Evolutionary conservation across 2,329 filamentous ascomycete species (phyloP).

Genomic region (Paraphoma sp.): DNA sequence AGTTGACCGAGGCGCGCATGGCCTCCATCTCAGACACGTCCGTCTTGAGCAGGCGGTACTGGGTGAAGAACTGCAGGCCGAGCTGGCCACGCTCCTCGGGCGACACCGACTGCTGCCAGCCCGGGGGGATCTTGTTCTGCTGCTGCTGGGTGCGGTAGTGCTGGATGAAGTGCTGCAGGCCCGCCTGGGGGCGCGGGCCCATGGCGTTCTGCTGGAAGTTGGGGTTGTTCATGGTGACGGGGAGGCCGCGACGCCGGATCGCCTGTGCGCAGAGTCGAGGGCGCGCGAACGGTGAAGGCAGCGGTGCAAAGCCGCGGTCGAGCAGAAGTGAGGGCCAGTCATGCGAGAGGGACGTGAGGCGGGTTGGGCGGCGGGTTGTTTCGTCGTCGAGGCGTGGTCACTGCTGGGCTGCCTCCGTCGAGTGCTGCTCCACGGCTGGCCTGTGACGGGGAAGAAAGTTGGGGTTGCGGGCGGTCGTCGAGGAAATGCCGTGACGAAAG

Average conservation of each 20-base stretch:
- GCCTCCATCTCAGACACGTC: constrained; percentile 36
- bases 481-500: neutral
- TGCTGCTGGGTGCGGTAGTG: constrained; percentile 37
- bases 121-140: constrained; percentile 34
- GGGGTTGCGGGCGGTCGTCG: too few species aligned
- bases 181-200: constrained; percentile 23
- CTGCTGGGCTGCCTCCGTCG: neutral
- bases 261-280: constrained; percentile 16
- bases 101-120: constrained; percentile 41
- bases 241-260: constrained; percentile 12
- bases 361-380: neutral
- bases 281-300: constrained; percentile 5
- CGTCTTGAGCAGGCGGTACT: constrained; percentile 41
- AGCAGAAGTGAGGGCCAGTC: constrained; percentile 17
- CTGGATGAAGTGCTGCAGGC: constrained; percentile 32
- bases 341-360: constrained; percentile 20
- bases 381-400: neutral
- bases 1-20: constrained; percentile 34
- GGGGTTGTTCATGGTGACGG: constrained; percentile 42
- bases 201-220: constrained; percentile 38
- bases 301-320: constrained; percentile 28
- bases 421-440: neutral
- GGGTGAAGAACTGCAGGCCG: constrained; percentile 42
- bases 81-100: constrained; percentile 42
- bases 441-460: too few species aligned